Evolutionary conservation across 2,329 filamentous ascomycete species (phyloP).

Genomic region (Ciborinia camelliae): DNA sequence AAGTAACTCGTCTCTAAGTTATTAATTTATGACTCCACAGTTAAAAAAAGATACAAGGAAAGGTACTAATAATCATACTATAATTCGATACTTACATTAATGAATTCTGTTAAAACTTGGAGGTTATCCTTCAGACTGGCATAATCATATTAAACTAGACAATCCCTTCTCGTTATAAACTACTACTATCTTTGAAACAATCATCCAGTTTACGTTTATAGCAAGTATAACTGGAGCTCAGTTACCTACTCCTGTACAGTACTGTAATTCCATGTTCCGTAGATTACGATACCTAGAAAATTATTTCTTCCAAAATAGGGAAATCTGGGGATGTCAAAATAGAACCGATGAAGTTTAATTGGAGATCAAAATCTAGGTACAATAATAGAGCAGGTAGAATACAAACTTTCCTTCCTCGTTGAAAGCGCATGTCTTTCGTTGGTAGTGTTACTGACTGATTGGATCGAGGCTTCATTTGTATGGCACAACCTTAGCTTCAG

Average conservation of each 20-base stretch:
- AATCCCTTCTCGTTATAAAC: background rate
- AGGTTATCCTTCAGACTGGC: background rate
- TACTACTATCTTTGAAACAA: background rate
- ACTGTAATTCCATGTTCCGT: background rate
- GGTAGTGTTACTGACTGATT: slow-evolving; percentile 6
- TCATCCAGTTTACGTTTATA: background rate
- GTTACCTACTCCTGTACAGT: too few species aligned
- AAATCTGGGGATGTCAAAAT: background rate
- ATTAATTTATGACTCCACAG: background rate
- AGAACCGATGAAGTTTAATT: background rate
- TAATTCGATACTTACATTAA: slow-evolving; percentile 9
- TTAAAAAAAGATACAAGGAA: slow-evolving; percentile 1
- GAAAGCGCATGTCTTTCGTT: slow-evolving; percentile 9
- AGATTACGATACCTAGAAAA: background rate
- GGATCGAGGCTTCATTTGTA: slow-evolving; percentile 2
- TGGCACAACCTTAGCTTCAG: slow-evolving; percentile 19
- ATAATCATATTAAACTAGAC: background rate
- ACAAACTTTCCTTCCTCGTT: background rate
- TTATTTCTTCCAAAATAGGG: background rate
- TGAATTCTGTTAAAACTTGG: background rate
- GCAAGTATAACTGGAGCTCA: background rate
- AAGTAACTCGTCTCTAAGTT: slow-evolving; percentile 2
- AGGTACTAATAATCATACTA: background rate
- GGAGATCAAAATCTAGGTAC: background rate
- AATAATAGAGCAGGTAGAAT: background rate